Evolutionary conservation across 2,329 filamentous ascomycete species (phyloP), one percentile per base, ranked within the genome.

Genomic region (Aspergillus luchuensis): DNA sequence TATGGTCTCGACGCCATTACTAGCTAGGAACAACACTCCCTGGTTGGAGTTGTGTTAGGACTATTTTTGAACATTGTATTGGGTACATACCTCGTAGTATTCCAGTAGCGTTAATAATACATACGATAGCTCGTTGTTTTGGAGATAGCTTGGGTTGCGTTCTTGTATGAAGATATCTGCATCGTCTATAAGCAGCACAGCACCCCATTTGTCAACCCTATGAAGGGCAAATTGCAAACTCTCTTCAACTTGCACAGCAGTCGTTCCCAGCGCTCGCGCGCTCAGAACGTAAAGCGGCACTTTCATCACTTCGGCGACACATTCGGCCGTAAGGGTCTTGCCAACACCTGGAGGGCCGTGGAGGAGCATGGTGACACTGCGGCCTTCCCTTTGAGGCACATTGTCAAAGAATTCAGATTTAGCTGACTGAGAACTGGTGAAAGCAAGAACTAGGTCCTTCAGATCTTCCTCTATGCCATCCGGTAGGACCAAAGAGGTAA

Each of bases 181-280:
- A 58, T 82, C 81, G 65, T 84, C 82, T 4, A 84, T 76, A 2
- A 85, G 78, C 0, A 84, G 74, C 5, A 85, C 76, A 15, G 81
- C 80, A 39, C 81, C 79, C 82, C 82, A 85, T 58, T 75, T 78
- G 0, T 77, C 78, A 63, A 77, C 75, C 74, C 83, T 81, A 48
- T 79, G 76, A 0, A 82, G 70, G 19, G 83, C 77, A 49, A 76
- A 69, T 39, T 78, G 74, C 7, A 85, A 74, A 25, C 75, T 77
- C 1, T 69, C 62, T 62, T 84, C 81, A 8, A 84, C 76, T 0
- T 69, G 67, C 1, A 66, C 60, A 0, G 79, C 76, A 50, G 78
- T 73, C 7, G 78, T 74, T 19, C 82, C 82, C 0, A 85, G 74
- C 56, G 85, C 82, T 13, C 81, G 81, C 1, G 69, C 65, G 28